A percentile compares a stretch with the other conserved stretches of the same genome.
Conservation (phyloP, 2,329 filamentous ascomycete genomes). For the Neurospora crassa region DNA sequence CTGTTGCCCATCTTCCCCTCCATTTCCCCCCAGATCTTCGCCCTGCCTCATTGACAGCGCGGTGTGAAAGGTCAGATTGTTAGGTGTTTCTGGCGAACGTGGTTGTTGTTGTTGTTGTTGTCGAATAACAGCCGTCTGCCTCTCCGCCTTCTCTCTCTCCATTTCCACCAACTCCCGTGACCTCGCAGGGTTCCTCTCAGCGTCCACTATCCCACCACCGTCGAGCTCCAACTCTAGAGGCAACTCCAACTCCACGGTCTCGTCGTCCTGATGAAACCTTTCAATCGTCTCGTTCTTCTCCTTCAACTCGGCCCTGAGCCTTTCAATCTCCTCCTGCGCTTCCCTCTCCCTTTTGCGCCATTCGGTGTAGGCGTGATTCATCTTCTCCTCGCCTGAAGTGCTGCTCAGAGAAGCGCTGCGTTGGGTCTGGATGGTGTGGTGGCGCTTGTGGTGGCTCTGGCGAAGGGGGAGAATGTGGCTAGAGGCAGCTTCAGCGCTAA, state of each 20-base stretch:
- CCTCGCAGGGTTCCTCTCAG: slow-evolving; percentile 7
- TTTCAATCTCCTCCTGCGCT: slow-evolving; percentile 36
- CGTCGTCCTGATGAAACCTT: slow-evolving; percentile 31
- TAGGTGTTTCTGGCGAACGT: slow-evolving; percentile 2
- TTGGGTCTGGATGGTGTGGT: slow-evolving; percentile 30
- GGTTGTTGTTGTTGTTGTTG: slow-evolving; percentile 5
- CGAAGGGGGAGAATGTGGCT: background rate
- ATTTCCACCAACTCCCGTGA: slow-evolving; percentile 16
- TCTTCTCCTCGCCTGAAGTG: slow-evolving; percentile 41
- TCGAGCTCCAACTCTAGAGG: slow-evolving; percentile 23
- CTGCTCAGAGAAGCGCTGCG: slow-evolving; percentile 31
- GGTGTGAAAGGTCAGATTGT: background rate
- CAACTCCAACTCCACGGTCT: slow-evolving; percentile 33
- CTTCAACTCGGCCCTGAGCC: slow-evolving; percentile 38
- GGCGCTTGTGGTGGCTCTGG: background rate
- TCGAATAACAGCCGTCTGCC: background rate
- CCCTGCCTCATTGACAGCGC: background rate
- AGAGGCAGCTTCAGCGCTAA: background rate
- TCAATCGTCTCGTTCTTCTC: slow-evolving; percentile 44
- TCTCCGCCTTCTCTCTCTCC: slow-evolving; percentile 5
- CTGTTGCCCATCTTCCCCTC: background rate
- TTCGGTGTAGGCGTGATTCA: slow-evolving; percentile 41
- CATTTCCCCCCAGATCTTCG: background rate
- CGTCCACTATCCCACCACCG: slow-evolving; percentile 1
- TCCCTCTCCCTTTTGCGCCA: slow-evolving; percentile 31